Evolutionary conservation across 192 early-diverging fungal species (phyloP).

Genomic region (Chytriomyces confervae): DNA sequence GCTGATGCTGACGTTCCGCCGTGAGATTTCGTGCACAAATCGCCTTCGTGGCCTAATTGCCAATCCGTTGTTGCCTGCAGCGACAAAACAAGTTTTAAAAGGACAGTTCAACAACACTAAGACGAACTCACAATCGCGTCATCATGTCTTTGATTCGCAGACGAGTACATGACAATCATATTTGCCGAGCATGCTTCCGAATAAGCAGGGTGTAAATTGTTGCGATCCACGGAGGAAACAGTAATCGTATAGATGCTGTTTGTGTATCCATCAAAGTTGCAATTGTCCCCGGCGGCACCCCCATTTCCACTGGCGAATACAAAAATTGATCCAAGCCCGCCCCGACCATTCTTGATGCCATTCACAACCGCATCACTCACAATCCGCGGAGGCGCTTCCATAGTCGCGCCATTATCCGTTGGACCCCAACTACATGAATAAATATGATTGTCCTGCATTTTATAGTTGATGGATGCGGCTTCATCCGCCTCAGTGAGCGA

Average conservation of each 20-base stretch:
- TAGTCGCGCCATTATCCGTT: constrained; percentile 80
- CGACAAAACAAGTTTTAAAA: constrained; percentile 6
- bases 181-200: constrained; percentile 89
- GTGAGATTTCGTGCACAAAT: constrained; percentile 75
- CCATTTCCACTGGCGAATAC: constrained; percentile 97
- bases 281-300: constrained; percentile 77
- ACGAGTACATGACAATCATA: constrained; percentile 86
- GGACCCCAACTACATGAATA: constrained; percentile 98
- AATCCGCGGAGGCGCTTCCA: constrained; percentile 82
- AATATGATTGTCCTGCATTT: constrained; percentile 87
- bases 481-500: constrained; percentile 93
- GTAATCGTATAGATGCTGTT: constrained; percentile 96
- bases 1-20: constrained; percentile 97
- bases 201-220: constrained; percentile 80
- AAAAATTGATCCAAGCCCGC: constrained; percentile 85
- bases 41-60: constrained; percentile 44
- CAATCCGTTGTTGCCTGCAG: constrained; percentile 85
- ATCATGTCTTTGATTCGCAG: constrained; percentile 55
- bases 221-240: constrained; percentile 83
- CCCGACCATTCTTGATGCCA: constrained; percentile 83
- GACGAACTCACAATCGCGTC: constrained; percentile 72
- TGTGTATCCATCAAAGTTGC: constrained; percentile 95
- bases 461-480: constrained; percentile 87
- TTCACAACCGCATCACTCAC: constrained; percentile 85
- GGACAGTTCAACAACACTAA: background rate